These are phyloP conservation scores for Cladophialophora exuberans DNA, from an alignment of 2,329 filamentous ascomycete species.

Conservation along the genomic window DNA sequence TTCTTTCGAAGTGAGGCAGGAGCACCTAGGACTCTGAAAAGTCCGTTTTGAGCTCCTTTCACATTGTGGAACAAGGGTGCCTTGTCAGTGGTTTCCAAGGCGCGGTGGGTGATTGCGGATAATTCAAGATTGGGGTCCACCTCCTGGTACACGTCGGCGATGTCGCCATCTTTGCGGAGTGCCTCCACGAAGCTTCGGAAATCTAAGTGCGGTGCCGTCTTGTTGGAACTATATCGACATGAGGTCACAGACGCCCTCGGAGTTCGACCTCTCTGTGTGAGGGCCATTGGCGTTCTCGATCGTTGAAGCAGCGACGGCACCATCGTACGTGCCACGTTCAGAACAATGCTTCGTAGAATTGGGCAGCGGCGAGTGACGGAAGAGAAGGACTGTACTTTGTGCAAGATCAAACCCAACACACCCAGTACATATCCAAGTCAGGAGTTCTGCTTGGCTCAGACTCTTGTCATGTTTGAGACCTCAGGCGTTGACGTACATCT, in stretches of 20 bases:
- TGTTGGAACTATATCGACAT: neutral
- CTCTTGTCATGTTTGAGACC: too few species aligned
- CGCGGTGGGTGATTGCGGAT: neutral
- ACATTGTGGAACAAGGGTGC: slow-evolving; percentile 54
- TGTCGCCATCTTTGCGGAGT: neutral
- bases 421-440: too few species aligned
- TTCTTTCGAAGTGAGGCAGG: slow-evolving; percentile 44
- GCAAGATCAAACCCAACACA: too few species aligned
- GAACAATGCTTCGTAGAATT: too few species aligned
- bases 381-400: too few species aligned
- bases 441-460: too few species aligned
- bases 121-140: neutral
- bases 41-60: slow-evolving; percentile 49
- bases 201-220: neutral
- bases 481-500: too few species aligned
- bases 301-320: neutral
- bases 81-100: neutral
- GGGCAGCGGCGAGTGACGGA: too few species aligned
- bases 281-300: neutral
- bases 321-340: too few species aligned
- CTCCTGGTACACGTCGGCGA: neutral
- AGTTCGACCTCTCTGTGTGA: neutral
- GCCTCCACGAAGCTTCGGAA: slow-evolving; percentile 33
- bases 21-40: slow-evolving; percentile 55
- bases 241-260: neutral